These are phyloP conservation scores for Sordaria brevicollis DNA, from an alignment of 495 filamentous ascomycete genomes.

Conservation along the genomic window DNA sequence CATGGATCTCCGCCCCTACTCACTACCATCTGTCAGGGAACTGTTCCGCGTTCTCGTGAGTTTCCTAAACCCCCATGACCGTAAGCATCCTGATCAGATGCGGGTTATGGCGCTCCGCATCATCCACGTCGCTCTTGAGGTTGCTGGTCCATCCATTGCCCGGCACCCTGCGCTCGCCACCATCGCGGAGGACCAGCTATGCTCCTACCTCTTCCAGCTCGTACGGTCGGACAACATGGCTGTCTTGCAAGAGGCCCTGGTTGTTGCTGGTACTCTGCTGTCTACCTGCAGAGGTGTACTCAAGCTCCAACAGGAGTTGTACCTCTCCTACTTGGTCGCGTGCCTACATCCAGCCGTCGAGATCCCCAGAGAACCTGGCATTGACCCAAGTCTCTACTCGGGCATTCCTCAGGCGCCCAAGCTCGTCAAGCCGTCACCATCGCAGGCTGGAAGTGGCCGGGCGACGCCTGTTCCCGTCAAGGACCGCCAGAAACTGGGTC, in stretches of 20 bases:
- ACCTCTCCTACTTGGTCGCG: conserved; percentile 85
- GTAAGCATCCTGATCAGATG: conserved; percentile 86
- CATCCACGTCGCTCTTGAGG: conserved; percentile 94
- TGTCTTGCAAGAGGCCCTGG: conserved; percentile 81
- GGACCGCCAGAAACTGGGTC: conserved; percentile 82
- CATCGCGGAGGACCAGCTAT: conserved; percentile 87
- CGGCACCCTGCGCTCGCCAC: conserved; percentile 82
- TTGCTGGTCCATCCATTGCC: conserved; percentile 90
- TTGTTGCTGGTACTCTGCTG: conserved; percentile 82
- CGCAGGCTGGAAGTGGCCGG: conserved; percentile 68
- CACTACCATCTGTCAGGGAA: conserved; percentile 85
- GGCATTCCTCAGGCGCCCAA: conserved; percentile 88
- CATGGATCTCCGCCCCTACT: conserved; percentile 71
- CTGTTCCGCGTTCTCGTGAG: conserved; percentile 92
- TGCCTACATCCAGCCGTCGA: conserved; percentile 88
- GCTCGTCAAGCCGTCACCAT: conserved; percentile 69
- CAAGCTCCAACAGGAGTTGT: conserved; percentile 95
- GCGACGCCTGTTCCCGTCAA: conserved; percentile 89
- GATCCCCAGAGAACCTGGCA: conserved; percentile 81
- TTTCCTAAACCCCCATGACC: conserved; percentile 85
- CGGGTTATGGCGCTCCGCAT: conserved; percentile 94
- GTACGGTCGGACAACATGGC: conserved; percentile 93
- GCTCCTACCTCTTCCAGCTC: conserved; percentile 90
- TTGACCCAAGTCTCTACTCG: conserved; percentile 84
- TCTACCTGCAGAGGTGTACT: conserved; percentile 86